These are phyloP conservation scores for Mediolabrus comicus DNA, from an alignment of 108 stramenopile species.

Conservation along the genomic window DNA sequence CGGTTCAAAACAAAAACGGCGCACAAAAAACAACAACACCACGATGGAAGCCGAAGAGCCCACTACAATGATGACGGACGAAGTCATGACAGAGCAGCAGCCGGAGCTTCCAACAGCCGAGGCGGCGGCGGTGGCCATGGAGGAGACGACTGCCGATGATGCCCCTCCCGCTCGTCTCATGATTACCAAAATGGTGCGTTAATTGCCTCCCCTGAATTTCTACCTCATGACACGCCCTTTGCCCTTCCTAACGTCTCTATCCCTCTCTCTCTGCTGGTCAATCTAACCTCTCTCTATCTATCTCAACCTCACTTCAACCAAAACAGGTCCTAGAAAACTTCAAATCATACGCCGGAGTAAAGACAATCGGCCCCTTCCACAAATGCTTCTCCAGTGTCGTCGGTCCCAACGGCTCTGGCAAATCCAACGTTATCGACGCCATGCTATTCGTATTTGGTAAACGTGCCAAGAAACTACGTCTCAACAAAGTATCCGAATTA, in stretches of 20 bases:
- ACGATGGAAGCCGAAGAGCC: not conserved
- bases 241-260: not conserved
- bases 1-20: not conserved
- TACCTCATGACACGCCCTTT: not conserved
- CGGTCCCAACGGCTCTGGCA: conserved; percentile 96
- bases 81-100: conserved; percentile 1
- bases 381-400: conserved; percentile 95
- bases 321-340: conserved; percentile 93
- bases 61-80: not conserved
- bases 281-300: not conserved
- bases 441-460: conserved; percentile 99
- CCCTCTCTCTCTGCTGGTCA: not conserved
- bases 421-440: conserved; percentile 99
- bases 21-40: not conserved
- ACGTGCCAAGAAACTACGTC: conserved; percentile 95
- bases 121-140: not conserved
- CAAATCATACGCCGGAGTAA: conserved; percentile 95
- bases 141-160: conserved; percentile 12
- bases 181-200: conserved; percentile 92
- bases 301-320: not conserved
- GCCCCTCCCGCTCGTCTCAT: conserved; percentile 76
- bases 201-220: not conserved
- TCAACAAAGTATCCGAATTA: conserved; percentile 96
- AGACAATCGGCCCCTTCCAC: conserved; percentile 88
- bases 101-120: not conserved